These are phyloP conservation scores for Fusarium coffeatum DNA, from an alignment of 2,329 filamentous ascomycete genomes.

Conservation along the genomic window DNA sequence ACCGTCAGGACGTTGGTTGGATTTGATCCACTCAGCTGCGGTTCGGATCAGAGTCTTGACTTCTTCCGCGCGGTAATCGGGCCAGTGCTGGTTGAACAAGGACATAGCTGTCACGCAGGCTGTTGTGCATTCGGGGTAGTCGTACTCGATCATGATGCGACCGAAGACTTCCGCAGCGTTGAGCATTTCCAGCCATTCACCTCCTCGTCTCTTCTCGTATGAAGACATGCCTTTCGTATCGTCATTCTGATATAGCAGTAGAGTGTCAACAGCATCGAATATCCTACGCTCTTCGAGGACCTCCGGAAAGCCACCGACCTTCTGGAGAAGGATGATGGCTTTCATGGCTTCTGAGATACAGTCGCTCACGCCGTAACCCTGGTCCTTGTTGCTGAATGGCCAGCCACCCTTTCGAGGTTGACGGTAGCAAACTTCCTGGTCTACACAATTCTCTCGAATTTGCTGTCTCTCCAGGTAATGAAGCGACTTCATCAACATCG, in stretches of 20 bases:
- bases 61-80: constrained; percentile 80
- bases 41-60: constrained; percentile 78
- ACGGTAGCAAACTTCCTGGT: constrained; percentile 85
- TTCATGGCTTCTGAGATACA: constrained; percentile 94
- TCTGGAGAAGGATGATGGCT: constrained; percentile 85
- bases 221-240: constrained; percentile 84
- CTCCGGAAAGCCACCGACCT: constrained; percentile 77
- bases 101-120: constrained; percentile 90
- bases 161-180: constrained; percentile 98
- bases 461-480: constrained; percentile 91
- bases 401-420: constrained; percentile 93
- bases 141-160: constrained; percentile 98
- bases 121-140: constrained; percentile 97
- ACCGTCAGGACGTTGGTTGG: constrained; percentile 81
- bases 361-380: constrained; percentile 96
- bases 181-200: constrained; percentile 81
- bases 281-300: constrained; percentile 81
- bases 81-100: constrained; percentile 84
- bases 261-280: constrained; percentile 88
- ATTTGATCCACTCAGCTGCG: constrained; percentile 85
- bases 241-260: constrained; percentile 89
- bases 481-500: constrained; percentile 85
- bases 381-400: constrained; percentile 92
- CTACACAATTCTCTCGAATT: constrained; percentile 82
- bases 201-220: constrained; percentile 86